A percentile compares a stretch with the other conserved stretches of the same genome.
Evolutionary conservation across 2,329 filamentous ascomycete genomes (phyloP).

Genomic region (Albophoma yamanashiensis): DNA sequence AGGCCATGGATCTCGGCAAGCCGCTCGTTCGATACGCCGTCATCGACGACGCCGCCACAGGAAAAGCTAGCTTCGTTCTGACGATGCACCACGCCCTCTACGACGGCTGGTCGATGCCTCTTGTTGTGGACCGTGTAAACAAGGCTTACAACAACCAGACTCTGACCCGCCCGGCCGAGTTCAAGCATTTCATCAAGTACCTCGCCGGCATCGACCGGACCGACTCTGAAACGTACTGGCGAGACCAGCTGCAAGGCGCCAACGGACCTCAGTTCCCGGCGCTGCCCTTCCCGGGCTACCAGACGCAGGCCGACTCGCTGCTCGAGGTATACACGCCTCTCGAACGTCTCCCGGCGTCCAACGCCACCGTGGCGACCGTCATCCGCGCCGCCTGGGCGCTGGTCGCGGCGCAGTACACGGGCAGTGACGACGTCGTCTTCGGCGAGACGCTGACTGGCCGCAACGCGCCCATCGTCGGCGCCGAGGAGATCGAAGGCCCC

Average conservation of each 20-base stretch:
- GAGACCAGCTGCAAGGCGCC: slow-evolving; percentile 31
- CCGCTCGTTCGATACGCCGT: slow-evolving; percentile 35
- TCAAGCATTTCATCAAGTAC: slow-evolving; percentile 40
- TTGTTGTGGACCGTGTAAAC: slow-evolving; percentile 37
- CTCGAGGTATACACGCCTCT: slow-evolving; percentile 40
- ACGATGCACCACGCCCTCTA: slow-evolving; percentile 47
- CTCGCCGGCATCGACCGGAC: slow-evolving; percentile 26
- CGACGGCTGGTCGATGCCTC: slow-evolving; percentile 44
- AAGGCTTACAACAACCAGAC: slow-evolving; percentile 26
- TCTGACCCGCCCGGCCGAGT: slow-evolving; percentile 25
- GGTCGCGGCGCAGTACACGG: slow-evolving; percentile 41
- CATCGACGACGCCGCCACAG: slow-evolving; percentile 18
- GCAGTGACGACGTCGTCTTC: slow-evolving; percentile 42
- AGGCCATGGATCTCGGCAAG: slow-evolving; percentile 32
- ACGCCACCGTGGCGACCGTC: slow-evolving; percentile 41
- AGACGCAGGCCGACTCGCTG: slow-evolving; percentile 39
- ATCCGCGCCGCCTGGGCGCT: slow-evolving; percentile 51
- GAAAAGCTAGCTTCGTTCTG: slow-evolving; percentile 34
- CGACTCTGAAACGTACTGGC: slow-evolving; percentile 35
- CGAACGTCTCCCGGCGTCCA: slow-evolving; percentile 18
- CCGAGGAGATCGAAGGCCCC: slow-evolving; percentile 46
- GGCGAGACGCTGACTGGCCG: slow-evolving; percentile 50
- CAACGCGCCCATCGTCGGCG: slow-evolving; percentile 34
- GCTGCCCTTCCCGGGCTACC: slow-evolving; percentile 35
- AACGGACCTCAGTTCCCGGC: slow-evolving; percentile 35